A percentile compares a stretch with the other conserved stretches of the same genome.
Conservation (phyloP, 2,329 filamentous ascomycete genomes). For the Fusarium longipes region DNA sequence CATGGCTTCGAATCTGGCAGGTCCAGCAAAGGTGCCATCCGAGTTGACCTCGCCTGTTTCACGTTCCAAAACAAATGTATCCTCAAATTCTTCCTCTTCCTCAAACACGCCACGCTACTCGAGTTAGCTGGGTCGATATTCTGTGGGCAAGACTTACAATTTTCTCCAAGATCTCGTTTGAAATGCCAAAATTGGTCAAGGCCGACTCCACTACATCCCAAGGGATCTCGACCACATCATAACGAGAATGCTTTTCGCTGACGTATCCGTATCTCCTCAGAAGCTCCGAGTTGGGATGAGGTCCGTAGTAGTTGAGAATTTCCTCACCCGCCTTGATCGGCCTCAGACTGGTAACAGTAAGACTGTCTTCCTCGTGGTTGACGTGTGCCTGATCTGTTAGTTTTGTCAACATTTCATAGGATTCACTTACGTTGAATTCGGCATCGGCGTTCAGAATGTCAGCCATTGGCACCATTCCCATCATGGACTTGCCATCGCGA, state of each 20-base stretch:
- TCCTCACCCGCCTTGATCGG: slow-evolving; percentile 77
- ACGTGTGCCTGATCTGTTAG: slow-evolving; percentile 59
- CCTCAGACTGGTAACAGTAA: slow-evolving; percentile 79
- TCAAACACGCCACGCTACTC: slow-evolving; percentile 61
- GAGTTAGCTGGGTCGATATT: slow-evolving; percentile 37
- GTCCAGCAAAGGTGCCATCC: slow-evolving; percentile 57
- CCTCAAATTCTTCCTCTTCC: slow-evolving; percentile 76
- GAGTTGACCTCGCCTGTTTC: slow-evolving; percentile 63
- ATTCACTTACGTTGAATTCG: slow-evolving; percentile 76
- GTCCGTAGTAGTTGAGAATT: slow-evolving; percentile 90
- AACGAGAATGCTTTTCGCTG: slow-evolving; percentile 79
- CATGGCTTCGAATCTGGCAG: slow-evolving; percentile 55
- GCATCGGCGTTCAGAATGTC: slow-evolving; percentile 92
- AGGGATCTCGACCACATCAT: slow-evolving; percentile 85
- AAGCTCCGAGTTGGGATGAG: slow-evolving; percentile 83
- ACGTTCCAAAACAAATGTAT: slow-evolving; percentile 76
- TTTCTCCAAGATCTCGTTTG: slow-evolving; percentile 54
- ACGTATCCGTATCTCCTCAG: slow-evolving; percentile 88
- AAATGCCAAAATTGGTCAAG: slow-evolving; percentile 54
- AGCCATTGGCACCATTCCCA: slow-evolving; percentile 92
- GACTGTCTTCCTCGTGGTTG: slow-evolving; percentile 62
- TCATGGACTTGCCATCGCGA: slow-evolving; percentile 65
- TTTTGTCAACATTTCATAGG: background rate
- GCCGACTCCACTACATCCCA: slow-evolving; percentile 67
- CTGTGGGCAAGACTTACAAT: slow-evolving; percentile 51